Evolutionary conservation across 805 yeast species (phyloP).

Genomic region (Metschnikowia lochheadii): DNA sequence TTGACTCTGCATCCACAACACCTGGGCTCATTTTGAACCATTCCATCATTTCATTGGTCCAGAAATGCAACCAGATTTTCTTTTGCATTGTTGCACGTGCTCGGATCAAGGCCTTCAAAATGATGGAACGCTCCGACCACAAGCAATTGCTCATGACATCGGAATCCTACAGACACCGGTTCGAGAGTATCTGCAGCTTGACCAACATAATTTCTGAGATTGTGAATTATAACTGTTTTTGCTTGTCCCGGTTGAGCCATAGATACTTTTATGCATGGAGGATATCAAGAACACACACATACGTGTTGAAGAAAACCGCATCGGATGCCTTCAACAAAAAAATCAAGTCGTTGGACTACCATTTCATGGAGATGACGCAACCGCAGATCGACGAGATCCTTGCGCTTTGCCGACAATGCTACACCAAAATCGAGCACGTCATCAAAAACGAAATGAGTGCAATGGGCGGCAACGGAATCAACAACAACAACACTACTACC

Average conservation of each 20-base stretch:
- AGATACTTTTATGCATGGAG: conserved; percentile 19
- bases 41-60: conserved; percentile 27
- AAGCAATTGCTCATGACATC: conserved; percentile 14
- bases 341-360: neutral
- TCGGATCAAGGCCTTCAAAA: conserved; percentile 19
- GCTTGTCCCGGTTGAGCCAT: conserved; percentile 12
- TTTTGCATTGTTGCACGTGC: conserved; percentile 25
- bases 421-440: neutral
- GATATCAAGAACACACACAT: conserved; percentile 10
- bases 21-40: conserved; percentile 44
- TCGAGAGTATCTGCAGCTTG: conserved; percentile 24
- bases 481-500: no score
- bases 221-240: conserved; percentile 7
- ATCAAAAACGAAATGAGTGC: neutral
- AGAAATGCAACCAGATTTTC: conserved; percentile 29
- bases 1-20: conserved; percentile 32
- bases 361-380: neutral
- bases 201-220: conserved; percentile 26
- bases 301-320: conserved; percentile 5
- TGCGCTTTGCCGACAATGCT: neutral
- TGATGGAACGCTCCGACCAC: conserved; percentile 23
- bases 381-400: conserved; percentile 3
- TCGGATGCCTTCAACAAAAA: conserved; percentile 3
- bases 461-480: neutral
- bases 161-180: conserved; percentile 19